phyloP scores from a whole-genome alignment of 306 rosid species.

The Inga leiocalycina region DNA sequence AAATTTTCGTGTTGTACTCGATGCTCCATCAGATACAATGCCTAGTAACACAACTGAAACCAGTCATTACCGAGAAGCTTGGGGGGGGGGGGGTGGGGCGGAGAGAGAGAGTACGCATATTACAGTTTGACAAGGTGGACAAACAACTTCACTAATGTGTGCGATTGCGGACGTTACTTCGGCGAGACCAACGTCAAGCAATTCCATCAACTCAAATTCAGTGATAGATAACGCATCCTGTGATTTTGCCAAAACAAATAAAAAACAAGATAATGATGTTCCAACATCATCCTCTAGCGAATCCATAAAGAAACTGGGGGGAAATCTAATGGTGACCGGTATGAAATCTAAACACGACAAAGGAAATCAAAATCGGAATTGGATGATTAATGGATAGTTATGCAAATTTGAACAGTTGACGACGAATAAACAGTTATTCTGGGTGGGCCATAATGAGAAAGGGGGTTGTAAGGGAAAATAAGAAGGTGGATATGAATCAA shows the following conservation, averaged over 20 bases:
- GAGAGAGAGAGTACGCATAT: background rate
- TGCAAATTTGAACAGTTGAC: background rate
- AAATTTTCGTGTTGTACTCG: slow-evolving; percentile 61
- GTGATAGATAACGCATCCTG: slow-evolving; percentile 85
- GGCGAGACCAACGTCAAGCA: slow-evolving; percentile 73
- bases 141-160: slow-evolving; percentile 76
- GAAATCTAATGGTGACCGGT: no score
- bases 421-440: background rate
- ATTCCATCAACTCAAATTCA: slow-evolving; percentile 87
- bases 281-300: background rate
- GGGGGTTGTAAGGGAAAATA: background rate
- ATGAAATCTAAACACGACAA: background rate
- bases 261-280: background rate
- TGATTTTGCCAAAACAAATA: background rate
- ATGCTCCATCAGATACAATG: slow-evolving; percentile 67
- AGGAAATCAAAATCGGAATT: background rate
- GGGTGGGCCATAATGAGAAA: slow-evolving; percentile 1
- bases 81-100: background rate
- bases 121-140: slow-evolving; percentile 92
- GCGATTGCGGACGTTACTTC: slow-evolving; percentile 69
- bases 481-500: background rate
- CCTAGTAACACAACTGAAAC: slow-evolving; percentile 52
- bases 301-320: no score
- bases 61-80: slow-evolving; percentile 29
- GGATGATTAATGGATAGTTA: background rate